Percentiles rank a stretch among this genome's conserved stretches.
These are phyloP conservation scores for Picea glauca DNA, from an alignment of 75 land plant species.

Conservation along the genomic window DNA sequence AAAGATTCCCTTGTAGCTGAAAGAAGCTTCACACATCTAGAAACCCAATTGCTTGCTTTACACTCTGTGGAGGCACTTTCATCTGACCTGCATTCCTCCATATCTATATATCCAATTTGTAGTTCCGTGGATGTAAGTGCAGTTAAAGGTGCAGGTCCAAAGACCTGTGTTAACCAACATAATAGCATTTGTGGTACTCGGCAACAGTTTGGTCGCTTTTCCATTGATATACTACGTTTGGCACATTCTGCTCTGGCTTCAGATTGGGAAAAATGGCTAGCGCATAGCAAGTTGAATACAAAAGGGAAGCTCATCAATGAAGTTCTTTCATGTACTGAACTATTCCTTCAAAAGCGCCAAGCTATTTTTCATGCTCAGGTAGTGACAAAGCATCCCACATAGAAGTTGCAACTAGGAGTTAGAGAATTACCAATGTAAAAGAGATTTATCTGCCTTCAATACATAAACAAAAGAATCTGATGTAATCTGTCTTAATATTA, in stretches of 20 bases:
- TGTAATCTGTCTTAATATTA: background rate
- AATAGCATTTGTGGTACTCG: slow-evolving; percentile 1
- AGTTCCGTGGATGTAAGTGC: slow-evolving; percentile 7
- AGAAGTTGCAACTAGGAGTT: background rate
- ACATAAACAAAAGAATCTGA: background rate
- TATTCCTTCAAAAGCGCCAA: slow-evolving; percentile 5
- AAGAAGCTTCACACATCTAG: background rate
- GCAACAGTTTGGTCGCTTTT: slow-evolving; percentile 11
- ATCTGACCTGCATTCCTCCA: slow-evolving; percentile 5
- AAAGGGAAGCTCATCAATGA: slow-evolving; percentile 3
- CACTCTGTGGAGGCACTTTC: slow-evolving; percentile 10
- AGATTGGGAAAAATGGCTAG: slow-evolving; percentile 10
- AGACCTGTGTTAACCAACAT: background rate
- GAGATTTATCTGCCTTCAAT: background rate
- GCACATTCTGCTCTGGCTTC: slow-evolving; percentile 9
- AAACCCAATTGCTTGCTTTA: slow-evolving; percentile 10
- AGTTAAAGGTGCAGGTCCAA: background rate
- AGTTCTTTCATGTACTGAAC: background rate
- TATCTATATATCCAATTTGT: slow-evolving; percentile 5
- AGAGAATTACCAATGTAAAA: background rate
- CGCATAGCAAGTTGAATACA: background rate
- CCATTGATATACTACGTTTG: slow-evolving; percentile 6
- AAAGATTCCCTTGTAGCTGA: background rate
- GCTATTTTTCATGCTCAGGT: slow-evolving; percentile 10
- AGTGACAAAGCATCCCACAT: background rate